A percentile compares a stretch with the other conserved stretches of the same genome.
phyloP scores from a whole-genome alignment of 495 filamentous ascomycete species.

The Tuber magnatum region DNA sequence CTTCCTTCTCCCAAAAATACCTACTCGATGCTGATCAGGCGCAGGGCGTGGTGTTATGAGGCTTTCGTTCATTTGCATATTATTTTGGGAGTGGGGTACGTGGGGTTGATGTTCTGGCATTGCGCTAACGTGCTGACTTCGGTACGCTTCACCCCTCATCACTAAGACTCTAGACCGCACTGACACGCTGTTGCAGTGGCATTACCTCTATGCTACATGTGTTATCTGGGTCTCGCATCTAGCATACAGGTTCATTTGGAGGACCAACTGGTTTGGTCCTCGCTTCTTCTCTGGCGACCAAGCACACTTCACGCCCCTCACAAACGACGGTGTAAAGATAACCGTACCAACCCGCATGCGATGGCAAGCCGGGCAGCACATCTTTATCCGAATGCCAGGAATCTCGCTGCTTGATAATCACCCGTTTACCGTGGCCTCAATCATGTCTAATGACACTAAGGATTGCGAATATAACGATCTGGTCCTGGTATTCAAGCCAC shows the following conservation, averaged over 20 bases:
- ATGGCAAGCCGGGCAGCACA: constrained; percentile 90
- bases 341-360: constrained; percentile 87
- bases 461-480: constrained; percentile 67
- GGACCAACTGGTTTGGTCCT: constrained; percentile 70
- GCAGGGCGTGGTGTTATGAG: constrained; percentile 61
- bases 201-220: constrained; percentile 75
- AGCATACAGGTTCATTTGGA: constrained; percentile 55
- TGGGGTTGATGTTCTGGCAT: constrained; percentile 91
- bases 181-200: constrained; percentile 49
- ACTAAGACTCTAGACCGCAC: neutral
- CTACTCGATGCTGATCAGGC: constrained; percentile 20
- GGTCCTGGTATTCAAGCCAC: constrained; percentile 83
- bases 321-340: constrained; percentile 85
- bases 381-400: constrained; percentile 87
- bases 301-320: constrained; percentile 74
- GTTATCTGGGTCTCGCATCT: constrained; percentile 69
- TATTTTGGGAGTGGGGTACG: constrained; percentile 68
- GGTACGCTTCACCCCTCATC: constrained; percentile 8
- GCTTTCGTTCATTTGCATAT: constrained; percentile 75
- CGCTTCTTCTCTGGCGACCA: constrained; percentile 82
- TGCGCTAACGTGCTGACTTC: constrained; percentile 85
- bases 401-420: constrained; percentile 87
- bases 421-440: constrained; percentile 88
- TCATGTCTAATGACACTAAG: constrained; percentile 63
- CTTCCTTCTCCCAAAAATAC: constrained; percentile 24